Evolutionary conservation across 2,329 filamentous ascomycete genomes (phyloP).

Genomic region (Plenodomus tracheiphilus): DNA sequence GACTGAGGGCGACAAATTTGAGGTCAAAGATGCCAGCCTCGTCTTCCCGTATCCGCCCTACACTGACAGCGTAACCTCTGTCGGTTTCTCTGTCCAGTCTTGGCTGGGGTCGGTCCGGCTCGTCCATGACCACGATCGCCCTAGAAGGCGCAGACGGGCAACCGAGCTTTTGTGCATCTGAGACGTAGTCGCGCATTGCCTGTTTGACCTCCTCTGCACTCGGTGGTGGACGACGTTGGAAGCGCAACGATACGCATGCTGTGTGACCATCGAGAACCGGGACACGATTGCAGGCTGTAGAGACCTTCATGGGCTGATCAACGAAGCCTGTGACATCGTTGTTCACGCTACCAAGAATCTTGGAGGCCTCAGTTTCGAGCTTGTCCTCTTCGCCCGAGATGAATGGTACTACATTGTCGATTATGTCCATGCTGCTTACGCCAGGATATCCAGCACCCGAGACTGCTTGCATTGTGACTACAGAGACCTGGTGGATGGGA

Average conservation of each 20-base stretch:
- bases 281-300: constrained; percentile 89
- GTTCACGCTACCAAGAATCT: constrained; percentile 84
- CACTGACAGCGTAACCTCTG: constrained; percentile 85
- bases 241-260: constrained; percentile 87
- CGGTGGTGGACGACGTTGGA: constrained; percentile 74
- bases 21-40: constrained; percentile 89
- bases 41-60: constrained; percentile 84
- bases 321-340: constrained; percentile 72
- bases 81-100: constrained; percentile 84
- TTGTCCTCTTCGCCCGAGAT: constrained; percentile 96
- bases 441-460: constrained; percentile 91
- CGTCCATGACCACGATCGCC: constrained; percentile 86
- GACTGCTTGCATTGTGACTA: constrained; percentile 94
- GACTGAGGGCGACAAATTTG: constrained; percentile 91
- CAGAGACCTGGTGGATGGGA: constrained; percentile 72
- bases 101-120: constrained; percentile 88
- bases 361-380: constrained; percentile 89
- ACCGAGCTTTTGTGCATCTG: constrained; percentile 79
- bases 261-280: constrained; percentile 95
- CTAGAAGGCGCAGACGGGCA: constrained; percentile 83
- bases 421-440: constrained; percentile 88
- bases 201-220: constrained; percentile 74
- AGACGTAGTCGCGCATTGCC: constrained; percentile 78
- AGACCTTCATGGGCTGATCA: constrained; percentile 77
- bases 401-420: constrained; percentile 94